Conservation (phyloP, 352 stramenopile species). For the Globisporangium heterothallicum region DNA sequence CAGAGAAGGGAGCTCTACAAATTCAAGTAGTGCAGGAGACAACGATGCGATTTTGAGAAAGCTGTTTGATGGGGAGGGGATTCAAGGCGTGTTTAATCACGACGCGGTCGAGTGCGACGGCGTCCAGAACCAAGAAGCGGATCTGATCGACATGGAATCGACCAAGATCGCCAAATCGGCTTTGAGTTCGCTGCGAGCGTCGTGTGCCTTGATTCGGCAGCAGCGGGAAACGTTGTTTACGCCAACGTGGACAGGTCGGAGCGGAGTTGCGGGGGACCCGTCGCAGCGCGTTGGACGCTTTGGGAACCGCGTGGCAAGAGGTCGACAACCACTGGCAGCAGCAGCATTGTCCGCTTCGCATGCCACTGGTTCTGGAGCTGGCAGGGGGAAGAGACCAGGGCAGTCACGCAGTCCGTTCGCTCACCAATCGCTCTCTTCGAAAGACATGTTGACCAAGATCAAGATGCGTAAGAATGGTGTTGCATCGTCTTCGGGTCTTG, state of each 20-base stretch:
- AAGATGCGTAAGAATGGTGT: constrained; percentile 40
- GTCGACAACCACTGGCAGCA: constrained; percentile 12
- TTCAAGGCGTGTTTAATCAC: constrained; percentile 95
- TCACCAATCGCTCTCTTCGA: constrained; percentile 37
- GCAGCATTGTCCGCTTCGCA: too few species aligned
- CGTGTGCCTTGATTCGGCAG: constrained; percentile 64
- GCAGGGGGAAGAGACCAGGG: constrained; percentile 6
- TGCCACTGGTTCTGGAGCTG: constrained; percentile 14
- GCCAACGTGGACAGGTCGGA: constrained; percentile 74
- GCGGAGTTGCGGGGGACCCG: constrained; percentile 61
- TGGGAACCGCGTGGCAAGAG: constrained; percentile 32
- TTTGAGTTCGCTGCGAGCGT: constrained; percentile 72
- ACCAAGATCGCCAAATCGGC: constrained; percentile 87
- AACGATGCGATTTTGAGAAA: constrained; percentile 87
- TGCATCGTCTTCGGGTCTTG: background rate
- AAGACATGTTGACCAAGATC: constrained; percentile 69
- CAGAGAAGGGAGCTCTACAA: background rate
- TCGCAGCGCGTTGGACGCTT: constrained; percentile 39
- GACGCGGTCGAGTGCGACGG: constrained; percentile 88
- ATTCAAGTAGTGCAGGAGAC: constrained; percentile 28
- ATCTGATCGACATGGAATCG: constrained; percentile 90
- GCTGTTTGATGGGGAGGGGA: constrained; percentile 87
- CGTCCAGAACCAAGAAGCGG: constrained; percentile 84
- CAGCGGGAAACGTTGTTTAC: constrained; percentile 60
- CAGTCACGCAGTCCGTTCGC: constrained; percentile 23